phyloP scores from a whole-genome alignment of 306 rosid species.

The Cicer pinnatifidum region DNA sequence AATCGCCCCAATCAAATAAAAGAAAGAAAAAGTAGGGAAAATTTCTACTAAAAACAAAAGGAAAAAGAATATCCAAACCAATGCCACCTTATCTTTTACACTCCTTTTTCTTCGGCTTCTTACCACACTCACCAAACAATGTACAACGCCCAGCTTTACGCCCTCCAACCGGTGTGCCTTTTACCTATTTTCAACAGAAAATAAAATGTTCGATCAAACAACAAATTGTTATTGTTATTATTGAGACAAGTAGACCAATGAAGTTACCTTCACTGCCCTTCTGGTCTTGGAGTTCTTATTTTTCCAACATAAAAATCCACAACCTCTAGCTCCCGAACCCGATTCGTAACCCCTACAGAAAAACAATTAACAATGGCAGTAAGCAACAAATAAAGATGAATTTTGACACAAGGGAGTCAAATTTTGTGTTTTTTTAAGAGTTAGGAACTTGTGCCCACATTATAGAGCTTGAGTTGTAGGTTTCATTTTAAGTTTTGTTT shows the following conservation, averaged over 20 bases:
- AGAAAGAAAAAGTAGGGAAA: conserved; percentile 36
- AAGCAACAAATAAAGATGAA: conserved; percentile 10
- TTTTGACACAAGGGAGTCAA: not conserved
- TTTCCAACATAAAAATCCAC: conserved; percentile 84
- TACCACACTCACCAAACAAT: conserved; percentile 81
- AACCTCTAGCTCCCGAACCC: conserved; percentile 69
- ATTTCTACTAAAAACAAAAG: not conserved
- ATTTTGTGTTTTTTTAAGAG: too few relatives aligned
- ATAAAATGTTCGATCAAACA: conserved; percentile 30
- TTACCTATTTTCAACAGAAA: conserved; percentile 56
- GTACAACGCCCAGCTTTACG: conserved; percentile 59
- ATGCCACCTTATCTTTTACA: conserved; percentile 47
- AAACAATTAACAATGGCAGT: conserved; percentile 32
- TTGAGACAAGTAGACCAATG: conserved; percentile 4
- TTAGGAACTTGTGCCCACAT: not conserved
- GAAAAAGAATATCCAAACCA: conserved; percentile 38
- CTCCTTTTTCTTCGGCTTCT: conserved; percentile 64
- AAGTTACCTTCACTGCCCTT: conserved; percentile 68
- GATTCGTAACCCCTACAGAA: conserved; percentile 81
- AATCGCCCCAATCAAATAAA: conserved; percentile 59
- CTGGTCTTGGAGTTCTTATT: conserved; percentile 58
- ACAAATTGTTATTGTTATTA: not conserved
- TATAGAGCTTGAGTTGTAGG: not conserved
- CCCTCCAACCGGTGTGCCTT: conserved; percentile 60
- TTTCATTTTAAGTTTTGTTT: not conserved